Conservation (phyloP, 495 filamentous ascomycete species). For the Parachaetomium inaequale region DNA sequence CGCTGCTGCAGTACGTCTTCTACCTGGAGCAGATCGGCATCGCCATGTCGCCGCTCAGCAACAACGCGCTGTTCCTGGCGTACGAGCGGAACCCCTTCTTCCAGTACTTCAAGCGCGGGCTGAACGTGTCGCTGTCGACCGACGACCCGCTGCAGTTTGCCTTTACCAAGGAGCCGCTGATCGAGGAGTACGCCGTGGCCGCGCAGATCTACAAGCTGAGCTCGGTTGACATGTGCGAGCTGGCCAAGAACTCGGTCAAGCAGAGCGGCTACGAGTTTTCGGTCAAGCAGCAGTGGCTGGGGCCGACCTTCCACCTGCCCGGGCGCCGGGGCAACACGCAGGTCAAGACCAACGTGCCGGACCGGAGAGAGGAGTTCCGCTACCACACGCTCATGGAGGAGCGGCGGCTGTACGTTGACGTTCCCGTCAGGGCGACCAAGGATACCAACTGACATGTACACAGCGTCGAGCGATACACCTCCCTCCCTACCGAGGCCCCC, state of each 20-base stretch:
- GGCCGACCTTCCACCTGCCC: slow-evolving; percentile 64
- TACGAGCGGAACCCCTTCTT: slow-evolving; percentile 97
- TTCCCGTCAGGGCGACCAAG: background rate
- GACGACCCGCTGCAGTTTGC: slow-evolving; percentile 98
- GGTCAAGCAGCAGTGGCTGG: slow-evolving; percentile 88
- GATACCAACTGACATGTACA: slow-evolving; percentile 8
- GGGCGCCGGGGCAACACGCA: slow-evolving; percentile 83
- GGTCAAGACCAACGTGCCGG: slow-evolving; percentile 92
- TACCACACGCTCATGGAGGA: slow-evolving; percentile 81
- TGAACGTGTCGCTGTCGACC: slow-evolving; percentile 94
- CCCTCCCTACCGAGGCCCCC: slow-evolving; percentile 14
- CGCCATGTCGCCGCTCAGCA: slow-evolving; percentile 97
- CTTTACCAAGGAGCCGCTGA: slow-evolving; percentile 96
- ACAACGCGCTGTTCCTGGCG: slow-evolving; percentile 93
- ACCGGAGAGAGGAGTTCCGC: slow-evolving; percentile 83
- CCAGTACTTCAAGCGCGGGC: slow-evolving; percentile 86
- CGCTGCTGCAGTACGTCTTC: slow-evolving; percentile 92
- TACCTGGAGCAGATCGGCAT: slow-evolving; percentile 98
- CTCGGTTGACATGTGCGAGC: slow-evolving; percentile 97
- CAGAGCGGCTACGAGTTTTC: slow-evolving; percentile 91
- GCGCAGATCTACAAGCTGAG: slow-evolving; percentile 98
- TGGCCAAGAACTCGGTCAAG: slow-evolving; percentile 90
- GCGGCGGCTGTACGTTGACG: slow-evolving; percentile 64
- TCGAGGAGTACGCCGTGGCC: slow-evolving; percentile 96
- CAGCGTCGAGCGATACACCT: slow-evolving; percentile 34